phyloP scores from a whole-genome alignment of 2,329 filamentous ascomycete species.

The Scolecobasidium constrictum region DNA sequence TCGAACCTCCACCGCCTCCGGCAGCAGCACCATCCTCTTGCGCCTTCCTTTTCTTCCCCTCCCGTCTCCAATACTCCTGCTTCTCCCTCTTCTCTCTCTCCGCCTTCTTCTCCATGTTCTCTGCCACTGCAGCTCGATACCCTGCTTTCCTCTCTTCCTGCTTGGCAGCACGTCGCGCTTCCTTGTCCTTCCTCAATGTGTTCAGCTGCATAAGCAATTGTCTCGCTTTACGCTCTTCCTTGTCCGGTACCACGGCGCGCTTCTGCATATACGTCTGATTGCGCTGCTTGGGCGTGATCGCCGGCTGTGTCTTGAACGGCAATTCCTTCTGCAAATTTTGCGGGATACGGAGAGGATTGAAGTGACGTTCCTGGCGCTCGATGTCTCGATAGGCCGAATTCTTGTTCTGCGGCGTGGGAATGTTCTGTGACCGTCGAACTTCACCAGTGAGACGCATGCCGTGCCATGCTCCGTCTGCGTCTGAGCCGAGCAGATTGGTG shows the following conservation, averaged over 20 bases:
- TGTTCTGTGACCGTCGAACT: slow-evolving; percentile 64
- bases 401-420: slow-evolving; percentile 67
- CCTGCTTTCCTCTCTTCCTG: slow-evolving; percentile 78
- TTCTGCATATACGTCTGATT: slow-evolving; percentile 88
- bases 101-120: slow-evolving; percentile 72
- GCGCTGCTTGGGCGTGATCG: slow-evolving; percentile 67
- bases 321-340: slow-evolving; percentile 70
- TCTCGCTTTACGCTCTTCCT: slow-evolving; percentile 79
- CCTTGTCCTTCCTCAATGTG: slow-evolving; percentile 82
- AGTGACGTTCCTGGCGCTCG: slow-evolving; percentile 38
- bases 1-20: slow-evolving; percentile 30
- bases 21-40: slow-evolving; percentile 40
- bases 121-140: slow-evolving; percentile 74
- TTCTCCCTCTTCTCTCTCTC: slow-evolving; percentile 83
- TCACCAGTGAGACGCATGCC: slow-evolving; percentile 91
- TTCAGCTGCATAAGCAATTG: slow-evolving; percentile 88
- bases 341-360: slow-evolving; percentile 60
- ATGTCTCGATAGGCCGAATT: slow-evolving; percentile 74
- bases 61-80: slow-evolving; percentile 84
- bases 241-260: slow-evolving; percentile 72
- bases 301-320: slow-evolving; percentile 87
- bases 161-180: slow-evolving; percentile 68
- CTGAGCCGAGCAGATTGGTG: slow-evolving; percentile 69
- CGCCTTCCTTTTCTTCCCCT: slow-evolving; percentile 68
- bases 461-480: slow-evolving; percentile 50